These are phyloP conservation scores for Sanguinoderma infundibulare DNA, from an alignment of 1,284 basidiomycete genomes.

Conservation along the genomic window DNA sequence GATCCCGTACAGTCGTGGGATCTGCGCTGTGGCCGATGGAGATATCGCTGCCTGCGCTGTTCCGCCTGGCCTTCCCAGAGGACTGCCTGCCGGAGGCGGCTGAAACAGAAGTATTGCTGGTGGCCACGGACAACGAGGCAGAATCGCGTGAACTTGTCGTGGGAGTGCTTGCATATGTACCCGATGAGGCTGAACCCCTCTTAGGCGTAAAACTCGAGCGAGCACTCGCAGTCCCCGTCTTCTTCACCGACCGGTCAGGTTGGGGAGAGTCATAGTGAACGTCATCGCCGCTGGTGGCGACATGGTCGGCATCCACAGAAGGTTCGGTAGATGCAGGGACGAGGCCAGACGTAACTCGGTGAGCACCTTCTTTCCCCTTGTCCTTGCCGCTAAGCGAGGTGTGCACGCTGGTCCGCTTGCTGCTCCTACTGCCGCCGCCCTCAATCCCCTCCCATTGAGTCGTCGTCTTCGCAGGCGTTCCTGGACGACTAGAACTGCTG, in stretches of 20 bases:
- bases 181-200: slow-evolving; percentile 87
- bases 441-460: slow-evolving; percentile 74
- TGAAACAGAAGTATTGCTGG: slow-evolving; percentile 78
- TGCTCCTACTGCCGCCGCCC: slow-evolving; percentile 46
- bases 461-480: slow-evolving; percentile 65
- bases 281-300: slow-evolving; percentile 55
- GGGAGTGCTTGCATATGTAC: slow-evolving; percentile 78
- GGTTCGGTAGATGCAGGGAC: slow-evolving; percentile 44
- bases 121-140: slow-evolving; percentile 74
- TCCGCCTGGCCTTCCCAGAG: slow-evolving; percentile 60
- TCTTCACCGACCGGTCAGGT: slow-evolving; percentile 70
- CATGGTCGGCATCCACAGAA: slow-evolving; percentile 38
- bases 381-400: slow-evolving; percentile 36
- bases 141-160: slow-evolving; percentile 84
- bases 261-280: slow-evolving; percentile 41
- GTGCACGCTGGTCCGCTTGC: slow-evolving; percentile 53
- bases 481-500: slow-evolving; percentile 72
- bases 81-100: slow-evolving; percentile 69
- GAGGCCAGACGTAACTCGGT: slow-evolving; percentile 41
- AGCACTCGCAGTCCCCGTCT: slow-evolving; percentile 53
- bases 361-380: slow-evolving; percentile 32
- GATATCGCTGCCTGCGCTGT: slow-evolving; percentile 87
- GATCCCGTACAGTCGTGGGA: slow-evolving; percentile 65
- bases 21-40: slow-evolving; percentile 75
- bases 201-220: slow-evolving; percentile 80